Base-by-base conservation (phyloP, 169 alveolate genomes). In the Eimeria nieschulzi region DNA sequence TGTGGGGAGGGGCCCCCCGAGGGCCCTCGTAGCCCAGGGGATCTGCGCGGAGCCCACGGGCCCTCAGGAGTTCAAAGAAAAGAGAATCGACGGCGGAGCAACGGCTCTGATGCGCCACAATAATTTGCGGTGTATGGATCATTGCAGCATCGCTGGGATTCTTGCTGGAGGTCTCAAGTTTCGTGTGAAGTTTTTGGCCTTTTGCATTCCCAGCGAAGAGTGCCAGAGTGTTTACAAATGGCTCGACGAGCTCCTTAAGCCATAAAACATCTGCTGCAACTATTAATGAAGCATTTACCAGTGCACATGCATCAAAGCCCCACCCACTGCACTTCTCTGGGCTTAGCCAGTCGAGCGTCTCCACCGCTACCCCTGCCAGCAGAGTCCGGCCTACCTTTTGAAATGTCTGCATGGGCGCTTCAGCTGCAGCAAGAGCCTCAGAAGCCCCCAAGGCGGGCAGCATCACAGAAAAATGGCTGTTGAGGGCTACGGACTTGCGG, bases 251-350 rank as follows among this genome's bases (percentile, higher is more conserved):
- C n/a, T 76, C 85, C 13, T 46, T 51, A 9, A 76, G 85, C 85
- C 85, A 76, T 68, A 76, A 19, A 10, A 76, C 85, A 76, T 76
- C 85, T 0, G 85, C 85, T 26, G 85, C 85, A 53, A 76, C 70
- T 5, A 76, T 46, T 7, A 53, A 53, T 3, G 54, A 19, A n/a
- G 59, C 9, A 6, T 21, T 17, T 0, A 33, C 8, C 17, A 68
- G 70, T 26, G 85, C 51, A 8, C 85, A 46, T 68, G 64, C 83
- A 7, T 9, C 26, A 63, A 63, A 63, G 51, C 64, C 83, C 85
- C 66, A 76, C 10, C 70, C 85, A 46, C n/a, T 59, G 70, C 71
- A 76, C 53, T 76, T 7, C 21, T 76, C 71, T 5, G 85, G 85
- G 85, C 85, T 51, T 12, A 54, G 54, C 85, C 85, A 76, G 70